phyloP scores from a whole-genome alignment of 2,329 filamentous ascomycete genomes.

The Pseudogymnoascus sp. region DNA sequence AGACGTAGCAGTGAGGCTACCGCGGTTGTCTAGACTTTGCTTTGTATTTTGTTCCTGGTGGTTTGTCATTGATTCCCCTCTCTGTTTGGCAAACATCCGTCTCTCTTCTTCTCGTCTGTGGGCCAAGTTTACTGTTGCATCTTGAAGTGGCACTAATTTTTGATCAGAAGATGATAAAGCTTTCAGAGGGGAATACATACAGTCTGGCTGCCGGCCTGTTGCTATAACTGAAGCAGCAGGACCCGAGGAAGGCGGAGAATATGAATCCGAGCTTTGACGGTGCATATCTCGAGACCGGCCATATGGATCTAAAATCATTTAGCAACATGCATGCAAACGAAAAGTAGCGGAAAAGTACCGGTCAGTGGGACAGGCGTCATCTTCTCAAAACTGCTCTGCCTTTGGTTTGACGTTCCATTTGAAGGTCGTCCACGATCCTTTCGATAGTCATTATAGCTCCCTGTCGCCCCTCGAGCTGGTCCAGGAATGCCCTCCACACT shows the following conservation, averaged over 20 bases:
- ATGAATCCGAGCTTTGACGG: constrained; percentile 4
- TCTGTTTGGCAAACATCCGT: not conserved
- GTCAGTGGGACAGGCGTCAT: not conserved
- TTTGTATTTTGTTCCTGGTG: not conserved
- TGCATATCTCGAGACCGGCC: not conserved
- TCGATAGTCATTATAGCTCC: not conserved
- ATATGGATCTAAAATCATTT: not conserved
- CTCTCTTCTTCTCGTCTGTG: not conserved
- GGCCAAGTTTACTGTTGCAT: not conserved
- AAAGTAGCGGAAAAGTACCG: not conserved
- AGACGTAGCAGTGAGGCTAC: not conserved
- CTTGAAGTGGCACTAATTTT: not conserved
- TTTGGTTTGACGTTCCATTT: not conserved
- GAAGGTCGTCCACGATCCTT: not conserved
- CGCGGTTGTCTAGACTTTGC: not conserved
- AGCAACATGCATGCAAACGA: not conserved
- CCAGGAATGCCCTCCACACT: not conserved
- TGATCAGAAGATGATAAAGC: not conserved
- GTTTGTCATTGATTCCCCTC: not conserved
- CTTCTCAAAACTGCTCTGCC: not conserved
- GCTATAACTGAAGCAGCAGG: not conserved
- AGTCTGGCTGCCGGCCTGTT: not conserved
- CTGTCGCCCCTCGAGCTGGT: not conserved
- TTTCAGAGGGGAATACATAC: not conserved
- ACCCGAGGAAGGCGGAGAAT: not conserved